These are phyloP conservation scores for Adansonia gregorii DNA, from an alignment of 441 rosid species.

Conservation along the genomic window DNA sequence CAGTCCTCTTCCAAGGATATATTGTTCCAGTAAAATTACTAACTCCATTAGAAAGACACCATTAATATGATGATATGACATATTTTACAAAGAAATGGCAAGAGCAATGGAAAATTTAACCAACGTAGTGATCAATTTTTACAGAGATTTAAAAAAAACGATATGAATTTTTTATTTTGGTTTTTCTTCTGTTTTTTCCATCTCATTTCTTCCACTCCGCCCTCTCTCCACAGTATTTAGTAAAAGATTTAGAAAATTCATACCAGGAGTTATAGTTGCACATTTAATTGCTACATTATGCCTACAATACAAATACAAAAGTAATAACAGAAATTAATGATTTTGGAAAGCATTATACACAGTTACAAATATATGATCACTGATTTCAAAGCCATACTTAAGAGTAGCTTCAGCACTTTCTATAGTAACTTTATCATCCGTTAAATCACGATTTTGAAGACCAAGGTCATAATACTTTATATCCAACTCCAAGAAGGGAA, in stretches of 20 bases:
- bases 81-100: not conserved
- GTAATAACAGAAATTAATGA: not conserved
- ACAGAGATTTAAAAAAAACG: not conserved
- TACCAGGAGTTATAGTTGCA: slow-evolving; percentile 94
- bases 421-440: slow-evolving; percentile 85
- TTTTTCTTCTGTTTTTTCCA: not conserved
- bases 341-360: not conserved
- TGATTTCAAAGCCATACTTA: slow-evolving; percentile 38
- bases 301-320: slow-evolving; percentile 42
- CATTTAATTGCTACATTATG: slow-evolving; percentile 95
- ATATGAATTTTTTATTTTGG: not conserved
- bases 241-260: slow-evolving; percentile 21
- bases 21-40: not conserved
- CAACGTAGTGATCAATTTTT: too few relatives aligned
- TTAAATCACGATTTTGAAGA: slow-evolving; percentile 87
- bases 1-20: not conserved
- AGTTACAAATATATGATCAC: not conserved
- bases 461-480: slow-evolving; percentile 97
- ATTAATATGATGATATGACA: not conserved
- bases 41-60: not conserved
- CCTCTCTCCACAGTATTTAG: not conserved
- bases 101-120: not conserved
- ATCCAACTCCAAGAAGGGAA: slow-evolving; percentile 90
- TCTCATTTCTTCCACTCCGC: not conserved
- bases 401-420: slow-evolving; percentile 94